Evolutionary conservation across 129 eudicot genomes (phyloP).

Genomic region (Flaveria ramosissima): DNA sequence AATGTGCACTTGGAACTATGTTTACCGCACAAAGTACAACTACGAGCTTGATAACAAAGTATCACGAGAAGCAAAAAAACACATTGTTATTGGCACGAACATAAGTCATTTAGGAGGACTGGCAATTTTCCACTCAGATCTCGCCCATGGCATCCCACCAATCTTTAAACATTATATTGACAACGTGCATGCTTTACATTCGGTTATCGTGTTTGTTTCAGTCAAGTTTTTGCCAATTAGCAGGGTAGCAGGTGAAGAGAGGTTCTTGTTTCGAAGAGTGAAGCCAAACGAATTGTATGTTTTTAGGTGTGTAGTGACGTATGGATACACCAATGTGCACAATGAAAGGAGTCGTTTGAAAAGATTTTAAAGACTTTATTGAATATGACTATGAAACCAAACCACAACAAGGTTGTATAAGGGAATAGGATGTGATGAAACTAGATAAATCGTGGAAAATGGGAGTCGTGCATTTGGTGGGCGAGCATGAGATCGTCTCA

Average conservation of each 20-base stretch:
- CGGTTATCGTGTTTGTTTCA: constrained; percentile 67
- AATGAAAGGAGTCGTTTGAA: constrained; percentile 59
- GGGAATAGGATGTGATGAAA: constrained; percentile 38
- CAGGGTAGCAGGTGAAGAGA: constrained; percentile 61
- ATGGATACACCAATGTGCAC: constrained; percentile 65
- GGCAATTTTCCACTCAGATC: constrained; percentile 74
- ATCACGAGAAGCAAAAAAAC: constrained; percentile 44
- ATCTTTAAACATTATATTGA: constrained; percentile 67
- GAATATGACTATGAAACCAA: constrained; percentile 14
- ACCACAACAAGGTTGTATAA: constrained; percentile 19
- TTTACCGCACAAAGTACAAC: constrained; percentile 54
- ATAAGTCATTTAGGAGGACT: constrained; percentile 49
- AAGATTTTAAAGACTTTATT: constrained; percentile 44
- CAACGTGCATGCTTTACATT: constrained; percentile 64
- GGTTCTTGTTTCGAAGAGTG: constrained; percentile 66
- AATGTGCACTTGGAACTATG: constrained; percentile 71
- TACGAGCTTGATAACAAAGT: constrained; percentile 65
- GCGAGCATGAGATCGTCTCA: constrained; percentile 65
- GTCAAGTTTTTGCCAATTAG: constrained; percentile 64
- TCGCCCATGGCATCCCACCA: constrained; percentile 78
- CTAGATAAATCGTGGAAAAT: constrained; percentile 52
- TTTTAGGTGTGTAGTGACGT: constrained; percentile 73
- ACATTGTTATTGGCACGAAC: constrained; percentile 24
- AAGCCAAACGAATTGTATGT: constrained; percentile 50
- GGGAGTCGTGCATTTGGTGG: constrained; percentile 67